Percentiles rank a stretch among this genome's conserved stretches.
phyloP scores from a whole-genome alignment of 2,329 filamentous ascomycete genomes.

The Penicillium sp. region DNA sequence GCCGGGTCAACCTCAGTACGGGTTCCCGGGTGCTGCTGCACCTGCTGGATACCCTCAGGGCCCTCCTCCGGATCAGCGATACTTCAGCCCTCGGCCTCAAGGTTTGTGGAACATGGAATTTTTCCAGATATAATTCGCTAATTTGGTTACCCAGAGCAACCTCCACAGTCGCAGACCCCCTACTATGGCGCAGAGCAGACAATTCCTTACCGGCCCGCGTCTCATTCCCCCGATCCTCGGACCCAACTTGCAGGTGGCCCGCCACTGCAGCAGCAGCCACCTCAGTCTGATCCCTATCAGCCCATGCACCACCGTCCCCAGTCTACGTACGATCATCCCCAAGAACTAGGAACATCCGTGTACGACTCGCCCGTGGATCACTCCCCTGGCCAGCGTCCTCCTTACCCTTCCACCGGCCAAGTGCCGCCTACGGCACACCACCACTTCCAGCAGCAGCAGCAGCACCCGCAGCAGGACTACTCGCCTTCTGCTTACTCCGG shows the following conservation, averaged over 20 bases:
- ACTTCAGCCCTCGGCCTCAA: conserved; percentile 56
- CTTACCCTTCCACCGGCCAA: conserved; percentile 30
- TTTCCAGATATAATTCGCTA: neutral
- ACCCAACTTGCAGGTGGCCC: conserved; percentile 32
- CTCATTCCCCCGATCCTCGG: conserved; percentile 41
- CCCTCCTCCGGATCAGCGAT: conserved; percentile 59
- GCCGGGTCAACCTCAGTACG: conserved; percentile 37
- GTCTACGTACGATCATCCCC: conserved; percentile 66
- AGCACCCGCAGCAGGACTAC: conserved; percentile 34
- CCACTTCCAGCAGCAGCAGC: conserved; percentile 34
- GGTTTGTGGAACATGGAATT: conserved; percentile 25
- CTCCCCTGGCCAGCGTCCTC: conserved; percentile 23
- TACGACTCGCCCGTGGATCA: conserved; percentile 67
- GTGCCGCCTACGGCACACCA: conserved; percentile 26
- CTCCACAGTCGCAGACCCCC: conserved; percentile 49
- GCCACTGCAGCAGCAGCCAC: conserved; percentile 45
- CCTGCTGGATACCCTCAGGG: conserved; percentile 33
- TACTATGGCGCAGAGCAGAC: conserved; percentile 61
- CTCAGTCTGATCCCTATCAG: conserved; percentile 46
- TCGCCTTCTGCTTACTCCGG: conserved; percentile 40
- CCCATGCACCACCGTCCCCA: conserved; percentile 54
- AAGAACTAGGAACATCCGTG: conserved; percentile 71
- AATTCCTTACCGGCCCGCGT: conserved; percentile 39
- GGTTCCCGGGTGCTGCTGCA: conserved; percentile 29
- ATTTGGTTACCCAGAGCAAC: conserved; percentile 21